Evolutionary conservation across 306 rosid genomes (phyloP).

Genomic region (Adenanthera pavonina): DNA sequence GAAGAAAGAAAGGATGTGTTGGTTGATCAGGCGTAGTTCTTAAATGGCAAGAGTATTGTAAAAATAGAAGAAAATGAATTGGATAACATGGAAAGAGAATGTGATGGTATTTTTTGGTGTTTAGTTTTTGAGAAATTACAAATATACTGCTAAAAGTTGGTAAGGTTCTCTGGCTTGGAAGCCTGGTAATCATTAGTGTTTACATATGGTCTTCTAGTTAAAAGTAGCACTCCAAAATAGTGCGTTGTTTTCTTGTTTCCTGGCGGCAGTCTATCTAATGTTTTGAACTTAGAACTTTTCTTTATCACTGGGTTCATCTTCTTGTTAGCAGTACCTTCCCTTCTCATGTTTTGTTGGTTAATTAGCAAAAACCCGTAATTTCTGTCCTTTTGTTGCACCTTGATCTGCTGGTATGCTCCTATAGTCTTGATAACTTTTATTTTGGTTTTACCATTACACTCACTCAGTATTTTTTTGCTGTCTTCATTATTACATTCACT

Average conservation of each 20-base stretch:
- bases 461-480: background rate
- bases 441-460: background rate
- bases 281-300: background rate
- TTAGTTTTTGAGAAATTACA: background rate
- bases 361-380: conserved; percentile 41
- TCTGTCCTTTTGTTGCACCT: conserved; percentile 59
- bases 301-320: background rate
- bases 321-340: background rate
- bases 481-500: conserved; percentile 21
- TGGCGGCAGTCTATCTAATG: background rate
- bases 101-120: background rate
- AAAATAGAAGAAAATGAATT: background rate
- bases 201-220: background rate
- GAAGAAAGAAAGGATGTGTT: background rate
- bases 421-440: background rate
- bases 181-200: background rate
- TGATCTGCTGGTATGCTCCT: conserved; percentile 52
- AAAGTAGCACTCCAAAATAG: background rate
- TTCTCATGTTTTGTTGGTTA: background rate
- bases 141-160: background rate
- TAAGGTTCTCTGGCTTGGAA: background rate
- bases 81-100: background rate
- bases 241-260: background rate
- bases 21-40: background rate
- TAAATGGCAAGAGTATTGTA: background rate